These are phyloP conservation scores for Penicillium aurantiogriseum DNA, from an alignment of 2,329 filamentous ascomycete species.

Conservation along the genomic window DNA sequence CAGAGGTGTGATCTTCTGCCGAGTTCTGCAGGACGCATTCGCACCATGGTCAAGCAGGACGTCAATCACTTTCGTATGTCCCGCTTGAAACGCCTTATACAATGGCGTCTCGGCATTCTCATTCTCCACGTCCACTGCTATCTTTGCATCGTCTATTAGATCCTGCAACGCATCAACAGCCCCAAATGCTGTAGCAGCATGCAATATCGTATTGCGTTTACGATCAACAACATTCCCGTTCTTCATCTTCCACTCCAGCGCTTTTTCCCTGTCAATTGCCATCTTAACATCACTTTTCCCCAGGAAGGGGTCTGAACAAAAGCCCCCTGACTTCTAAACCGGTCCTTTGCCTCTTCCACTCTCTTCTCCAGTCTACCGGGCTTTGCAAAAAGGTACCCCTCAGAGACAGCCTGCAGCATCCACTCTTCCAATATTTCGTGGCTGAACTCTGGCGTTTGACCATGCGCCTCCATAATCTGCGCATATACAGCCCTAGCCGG, in stretches of 20 bases:
- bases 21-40: constrained; percentile 18
- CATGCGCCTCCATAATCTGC: constrained; percentile 27
- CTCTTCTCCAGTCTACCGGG: constrained; percentile 4
- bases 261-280: constrained; percentile 8
- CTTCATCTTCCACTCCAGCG: constrained; percentile 10
- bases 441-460: constrained; percentile 15
- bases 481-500: constrained; percentile 29
- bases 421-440: constrained; percentile 20
- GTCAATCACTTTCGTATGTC: constrained; percentile 25
- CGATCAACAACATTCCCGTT: constrained; percentile 21
- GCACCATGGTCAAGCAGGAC: constrained; percentile 26
- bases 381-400: constrained; percentile 25
- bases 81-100: constrained; percentile 31
- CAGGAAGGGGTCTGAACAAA: constrained; percentile 25
- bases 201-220: constrained; percentile 28
- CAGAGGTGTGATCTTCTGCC: constrained; percentile 20
- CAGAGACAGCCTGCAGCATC: constrained; percentile 25
- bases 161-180: constrained; percentile 10
- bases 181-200: constrained; percentile 26
- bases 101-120: constrained; percentile 29
- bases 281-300: constrained; percentile 18
- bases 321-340: constrained; percentile 25
- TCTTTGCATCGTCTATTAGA: constrained; percentile 15
- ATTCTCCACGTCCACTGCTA: constrained; percentile 23
- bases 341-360: constrained; percentile 16